phyloP scores from a whole-genome alignment of 139 green algal species.

The Deuterostichococcus epilithicus region DNA sequence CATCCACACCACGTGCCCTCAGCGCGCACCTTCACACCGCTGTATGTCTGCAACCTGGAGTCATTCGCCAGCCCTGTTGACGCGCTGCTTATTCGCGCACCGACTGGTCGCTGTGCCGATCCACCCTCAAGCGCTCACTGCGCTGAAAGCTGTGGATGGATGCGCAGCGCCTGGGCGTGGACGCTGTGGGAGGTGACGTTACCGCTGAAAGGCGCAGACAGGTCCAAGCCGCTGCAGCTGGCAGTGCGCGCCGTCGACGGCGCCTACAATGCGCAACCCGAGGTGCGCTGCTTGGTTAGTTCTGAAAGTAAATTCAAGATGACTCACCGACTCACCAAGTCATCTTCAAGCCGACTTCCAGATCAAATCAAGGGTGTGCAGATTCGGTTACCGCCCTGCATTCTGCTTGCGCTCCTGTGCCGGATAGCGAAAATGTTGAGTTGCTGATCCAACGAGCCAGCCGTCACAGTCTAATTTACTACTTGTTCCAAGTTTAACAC shows the following conservation, averaged over 20 bases:
- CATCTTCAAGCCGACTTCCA: too few relatives aligned
- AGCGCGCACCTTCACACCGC: neutral
- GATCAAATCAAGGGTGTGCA: too few relatives aligned
- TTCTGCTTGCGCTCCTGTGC: too few relatives aligned
- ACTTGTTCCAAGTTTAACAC: too few relatives aligned
- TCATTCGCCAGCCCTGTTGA: neutral
- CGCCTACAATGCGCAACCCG: constrained; percentile 78
- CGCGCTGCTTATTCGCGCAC: neutral
- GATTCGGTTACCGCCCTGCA: too few relatives aligned
- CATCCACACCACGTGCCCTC: neutral
- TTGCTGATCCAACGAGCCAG: too few relatives aligned
- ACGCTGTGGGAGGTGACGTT: constrained; percentile 62
- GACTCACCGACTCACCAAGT: too few relatives aligned
- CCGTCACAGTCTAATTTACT: neutral
- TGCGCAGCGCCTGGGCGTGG: constrained; percentile 64
- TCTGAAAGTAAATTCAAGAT: too few relatives aligned
- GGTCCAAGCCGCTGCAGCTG: constrained; percentile 43
- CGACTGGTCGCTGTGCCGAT: neutral
- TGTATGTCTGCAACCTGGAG: neutral
- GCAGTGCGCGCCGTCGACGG: constrained; percentile 62
- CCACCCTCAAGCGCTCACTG: neutral
- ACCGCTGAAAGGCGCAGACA: constrained; percentile 27
- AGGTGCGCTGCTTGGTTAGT: too few relatives aligned
- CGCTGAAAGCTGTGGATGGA: neutral
- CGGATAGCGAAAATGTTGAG: too few relatives aligned